A percentile compares a stretch with the other conserved stretches of the same genome.
These are phyloP conservation scores for Cichorium intybus DNA, from an alignment of 140 eudicot genomes.

Conservation along the genomic window DNA sequence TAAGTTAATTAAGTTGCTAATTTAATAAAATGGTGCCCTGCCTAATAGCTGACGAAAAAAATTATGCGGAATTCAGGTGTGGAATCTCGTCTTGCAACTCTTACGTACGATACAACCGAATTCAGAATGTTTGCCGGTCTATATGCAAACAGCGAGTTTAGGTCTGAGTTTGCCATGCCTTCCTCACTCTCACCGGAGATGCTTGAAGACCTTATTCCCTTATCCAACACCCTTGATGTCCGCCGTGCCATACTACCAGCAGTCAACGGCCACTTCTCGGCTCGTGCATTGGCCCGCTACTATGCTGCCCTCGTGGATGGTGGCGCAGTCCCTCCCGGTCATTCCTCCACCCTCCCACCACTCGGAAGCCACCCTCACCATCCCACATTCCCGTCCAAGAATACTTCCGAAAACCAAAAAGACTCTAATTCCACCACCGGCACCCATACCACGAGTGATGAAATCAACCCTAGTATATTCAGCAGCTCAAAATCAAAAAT, in stretches of 20 bases:
- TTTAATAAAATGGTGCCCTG: no score
- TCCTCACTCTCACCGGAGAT: slow-evolving; percentile 43
- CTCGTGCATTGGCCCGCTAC: slow-evolving; percentile 83
- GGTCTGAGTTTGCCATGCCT: slow-evolving; percentile 23
- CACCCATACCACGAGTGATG: slow-evolving; percentile 6
- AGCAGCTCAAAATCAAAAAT: slow-evolving; percentile 33
- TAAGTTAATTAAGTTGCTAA: no score
- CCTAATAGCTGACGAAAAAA: no score
- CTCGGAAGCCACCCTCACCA: slow-evolving; percentile 64
- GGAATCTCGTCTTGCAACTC: slow-evolving; percentile 85
- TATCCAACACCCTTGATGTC: slow-evolving; percentile 49
- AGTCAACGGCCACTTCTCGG: slow-evolving; percentile 75
- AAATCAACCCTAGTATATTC: slow-evolving; percentile 36
- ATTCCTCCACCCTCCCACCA: slow-evolving; percentile 49
- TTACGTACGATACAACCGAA: slow-evolving; percentile 61
- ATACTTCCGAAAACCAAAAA: no score
- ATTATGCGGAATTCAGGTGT: slow-evolving; percentile 55
- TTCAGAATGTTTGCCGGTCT: slow-evolving; percentile 37
- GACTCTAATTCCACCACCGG: no score
- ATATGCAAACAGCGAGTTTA: background rate
- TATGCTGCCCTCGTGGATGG: slow-evolving; percentile 76
- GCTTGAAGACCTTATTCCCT: slow-evolving; percentile 49
- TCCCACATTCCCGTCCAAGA: slow-evolving; percentile 37
- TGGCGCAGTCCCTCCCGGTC: slow-evolving; percentile 53
- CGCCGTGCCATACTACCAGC: slow-evolving; percentile 86